Base-by-base conservation (phyloP, 306 rosid genomes). In the Phaseolus lunatus region DNA sequence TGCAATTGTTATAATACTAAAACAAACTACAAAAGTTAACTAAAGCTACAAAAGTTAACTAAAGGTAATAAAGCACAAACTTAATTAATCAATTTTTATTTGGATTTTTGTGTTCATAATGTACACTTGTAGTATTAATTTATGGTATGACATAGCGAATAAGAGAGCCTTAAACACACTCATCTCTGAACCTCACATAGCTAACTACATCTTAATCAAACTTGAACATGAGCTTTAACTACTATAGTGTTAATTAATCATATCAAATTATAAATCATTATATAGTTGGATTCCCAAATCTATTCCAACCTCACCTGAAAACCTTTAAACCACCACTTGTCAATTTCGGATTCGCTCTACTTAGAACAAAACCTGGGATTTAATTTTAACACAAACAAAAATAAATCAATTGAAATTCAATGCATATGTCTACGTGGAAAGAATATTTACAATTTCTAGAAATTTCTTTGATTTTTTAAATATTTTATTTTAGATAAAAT, bases 31-130 rank as follows among this genome's bases (percentile, higher is more conserved):
- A 59, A 39, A 13, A 58, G 29, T 41, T 71, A 43, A 66, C 43
- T 19, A 67, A 45, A 41, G 48, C 35, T 31, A 37, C 50, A 59
- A 39, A 13, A 58, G 29, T 41, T 71, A 43, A 66, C 43, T 19
- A 67, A 45, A 41, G 48, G 19, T 35, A 80, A 72, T 24, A 80
- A 72, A 39, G 73, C 37, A 43, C n/a, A 64, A 50, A 61, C 49
- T 52, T 27, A 69, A 68, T 39, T 9, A 81, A 59, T 61, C 3
- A 13, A 49, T 9, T 48, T 2, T 33, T 31, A 37, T 63, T 37
- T 5, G 16, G 22, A 20, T 33, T 65, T 54, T 35, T 13, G 24
- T 67, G 41, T 65, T 66, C 16, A 31, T 66, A 11, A 22, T 29
- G 7, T 31, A 14, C 59, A 57, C 59, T 59, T 35, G 67, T 6